These are phyloP conservation scores for Dactylellina drechsleri DNA, from an alignment of 2,329 filamentous ascomycete genomes.

Conservation along the genomic window DNA sequence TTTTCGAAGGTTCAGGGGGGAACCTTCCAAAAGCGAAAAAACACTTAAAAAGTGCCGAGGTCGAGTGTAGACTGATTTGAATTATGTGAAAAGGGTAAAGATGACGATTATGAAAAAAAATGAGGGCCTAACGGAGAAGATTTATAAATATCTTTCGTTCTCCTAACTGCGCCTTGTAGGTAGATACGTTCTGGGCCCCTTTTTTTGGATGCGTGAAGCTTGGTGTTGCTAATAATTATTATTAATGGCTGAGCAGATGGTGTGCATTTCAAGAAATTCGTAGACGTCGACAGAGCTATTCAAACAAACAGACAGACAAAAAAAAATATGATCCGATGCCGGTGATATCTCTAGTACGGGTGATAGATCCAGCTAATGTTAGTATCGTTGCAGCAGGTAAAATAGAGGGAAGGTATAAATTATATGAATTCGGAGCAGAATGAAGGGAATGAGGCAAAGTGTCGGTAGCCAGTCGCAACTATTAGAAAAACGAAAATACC, in stretches of 20 bases:
- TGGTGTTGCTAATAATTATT: constrained; percentile 2
- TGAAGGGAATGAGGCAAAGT: too few species aligned
- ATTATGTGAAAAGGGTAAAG: neutral
- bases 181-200: neutral
- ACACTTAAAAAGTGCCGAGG: neutral
- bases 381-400: neutral
- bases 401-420: neutral
- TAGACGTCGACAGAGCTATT: constrained; percentile 14
- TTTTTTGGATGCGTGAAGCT: constrained; percentile 3
- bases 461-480: too few species aligned
- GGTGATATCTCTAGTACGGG: neutral
- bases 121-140: neutral
- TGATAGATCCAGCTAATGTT: constrained; percentile 4
- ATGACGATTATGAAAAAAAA: too few species aligned
- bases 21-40: neutral
- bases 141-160: neutral
- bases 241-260: neutral
- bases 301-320: neutral
- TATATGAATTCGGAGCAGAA: too few species aligned
- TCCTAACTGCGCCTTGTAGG: neutral
- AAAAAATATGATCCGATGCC: neutral
- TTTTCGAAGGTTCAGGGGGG: constrained; percentile 2
- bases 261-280: neutral
- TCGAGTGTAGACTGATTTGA: too few species aligned
- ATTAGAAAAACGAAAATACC: too few species aligned